Evolutionary conservation across 108 stramenopile genomes (phyloP), one percentile per base, ranked within the genome.

Genomic region (Epipyxis sp.): DNA sequence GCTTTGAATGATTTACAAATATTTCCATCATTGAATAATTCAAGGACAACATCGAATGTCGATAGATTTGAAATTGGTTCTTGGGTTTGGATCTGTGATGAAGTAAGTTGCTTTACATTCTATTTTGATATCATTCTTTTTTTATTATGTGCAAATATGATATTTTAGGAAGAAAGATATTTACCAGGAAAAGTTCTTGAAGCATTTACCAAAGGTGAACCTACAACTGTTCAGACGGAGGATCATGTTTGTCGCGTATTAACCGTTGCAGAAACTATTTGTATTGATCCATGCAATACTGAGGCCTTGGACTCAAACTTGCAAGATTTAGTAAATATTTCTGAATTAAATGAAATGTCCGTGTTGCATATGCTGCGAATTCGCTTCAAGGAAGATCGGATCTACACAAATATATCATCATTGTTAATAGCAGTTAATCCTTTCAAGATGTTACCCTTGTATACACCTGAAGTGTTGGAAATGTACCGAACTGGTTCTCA

Each of bases 401-500:
- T 87, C 59, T 87, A 87, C 81, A 87, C 83, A 29, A 39, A 62
- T 45, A 80, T 87, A 13, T 37, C 59, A 10, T 40, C 58, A 54
- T 84, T 87, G 41, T 82, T 87, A 30, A 77, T 87, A n/a, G 59
- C 86, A 0, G 83, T 87, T 43, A 87, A 87, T 79, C 86, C 86
- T 0, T 87, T 87, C 68, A 82, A 84, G 69, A 54, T 84, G 69
- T 79, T 87, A 1, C 86, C 86, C 39, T 72, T 87, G 45, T 87
- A 87, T 83, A 87, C 86, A 1, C 78, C 86, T 0, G 86, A 83
- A 77, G 42, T 86, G 43, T 82, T 89, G 62, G 89, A 89, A n/a
- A 16, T 69, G 58, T 89, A 89, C 79, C 82, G 83, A 39, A 59
- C 86, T 62, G 87, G 87, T 0, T 79, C 81, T 1, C 25, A 79